Evolutionary conservation across 2,329 filamentous ascomycete genomes (phyloP), one percentile per base, ranked within the genome.

Genomic region (Neonectria neomacrospora): DNA sequence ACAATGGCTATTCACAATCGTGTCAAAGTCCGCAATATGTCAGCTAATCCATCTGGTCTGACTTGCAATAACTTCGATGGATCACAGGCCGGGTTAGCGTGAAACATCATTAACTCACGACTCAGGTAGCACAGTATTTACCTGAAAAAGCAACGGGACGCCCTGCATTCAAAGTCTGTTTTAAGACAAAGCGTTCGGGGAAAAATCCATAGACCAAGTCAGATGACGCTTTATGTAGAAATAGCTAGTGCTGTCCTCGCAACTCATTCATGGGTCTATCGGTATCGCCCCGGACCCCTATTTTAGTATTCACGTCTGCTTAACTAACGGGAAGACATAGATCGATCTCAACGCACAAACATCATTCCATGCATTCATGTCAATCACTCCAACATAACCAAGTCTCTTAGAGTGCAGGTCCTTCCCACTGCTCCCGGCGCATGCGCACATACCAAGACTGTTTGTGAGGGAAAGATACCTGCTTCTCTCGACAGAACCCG

Each of bases 381-480:
- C n/a, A 8, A 2, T 32, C 34, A 48, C 45, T 5, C 16, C n/a
- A 32, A 18, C 32, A 52, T 30, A 20, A 6, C 12, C 11, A 55
- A 10, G 12, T 20, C 9, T 26, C 48, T 69, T 56, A 91, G 30
- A 90, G 70, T 5, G 82, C 82, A 14, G 93, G 93, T 0, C 88
- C 89, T 48, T 91, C 86, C 91, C 94, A 98, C 20, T 85, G 87
- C 68, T 97, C 94, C 64, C 95, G 85, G 61, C 88, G 85, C 67
- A 97, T 85, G 73, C 91, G 91, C 79, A 97, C 91, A 65, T 95
- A 85, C 79, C 94, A 96, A 7, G 93, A 90, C 76, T 97, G 94
- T 78, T 99, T 99, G 77, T 98, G 94, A 1, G 94, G 91, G 67
- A 99, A 94, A 1, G 90, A 86, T 54, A 98, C 85, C 74, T 97